Conservation (phyloP, 2,329 filamentous ascomycete genomes). For the Apiospora aurea region DNA sequence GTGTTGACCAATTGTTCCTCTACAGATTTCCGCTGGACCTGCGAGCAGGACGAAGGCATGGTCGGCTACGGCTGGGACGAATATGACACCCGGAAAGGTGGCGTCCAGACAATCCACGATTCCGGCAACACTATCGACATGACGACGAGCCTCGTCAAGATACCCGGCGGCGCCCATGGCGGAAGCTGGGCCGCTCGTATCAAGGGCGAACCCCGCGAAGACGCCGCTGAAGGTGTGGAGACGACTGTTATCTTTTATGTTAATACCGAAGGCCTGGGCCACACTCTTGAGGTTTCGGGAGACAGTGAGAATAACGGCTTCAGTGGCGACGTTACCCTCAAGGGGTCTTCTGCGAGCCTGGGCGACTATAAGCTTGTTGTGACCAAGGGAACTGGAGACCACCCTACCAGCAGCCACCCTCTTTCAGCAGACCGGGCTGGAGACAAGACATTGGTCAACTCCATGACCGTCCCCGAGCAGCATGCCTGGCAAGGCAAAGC, state of each 20-base stretch:
- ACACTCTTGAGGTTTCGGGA: constrained; percentile 64
- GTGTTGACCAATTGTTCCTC: constrained; percentile 25
- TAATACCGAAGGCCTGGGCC: constrained; percentile 77
- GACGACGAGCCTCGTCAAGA: constrained; percentile 92
- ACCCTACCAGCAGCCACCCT: constrained; percentile 70
- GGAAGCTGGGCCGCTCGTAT: constrained; percentile 93
- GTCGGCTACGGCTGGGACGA: constrained; percentile 97
- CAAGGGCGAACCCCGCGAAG: constrained; percentile 78
- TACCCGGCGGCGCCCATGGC: constrained; percentile 83
- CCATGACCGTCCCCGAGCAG: constrained; percentile 69
- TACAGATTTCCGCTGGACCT: constrained; percentile 87
- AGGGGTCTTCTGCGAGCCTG: constrained; percentile 73
- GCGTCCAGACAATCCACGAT: constrained; percentile 90
- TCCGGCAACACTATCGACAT: constrained; percentile 87
- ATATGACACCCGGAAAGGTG: constrained; percentile 88
- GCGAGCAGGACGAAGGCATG: constrained; percentile 94
- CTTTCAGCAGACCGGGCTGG: constrained; percentile 73
- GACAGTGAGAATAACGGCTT: constrained; percentile 56
- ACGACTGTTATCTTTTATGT: constrained; percentile 85
- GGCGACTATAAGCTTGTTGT: constrained; percentile 83
- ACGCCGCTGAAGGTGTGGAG: constrained; percentile 71
- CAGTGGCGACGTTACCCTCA: constrained; percentile 69
- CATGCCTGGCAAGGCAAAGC: constrained; percentile 86
- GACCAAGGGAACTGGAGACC: constrained; percentile 70
- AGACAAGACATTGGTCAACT: constrained; percentile 78